phyloP scores from a whole-genome alignment of 1,139 yeast genomes.

The Trichomonascaceae sp. region DNA sequence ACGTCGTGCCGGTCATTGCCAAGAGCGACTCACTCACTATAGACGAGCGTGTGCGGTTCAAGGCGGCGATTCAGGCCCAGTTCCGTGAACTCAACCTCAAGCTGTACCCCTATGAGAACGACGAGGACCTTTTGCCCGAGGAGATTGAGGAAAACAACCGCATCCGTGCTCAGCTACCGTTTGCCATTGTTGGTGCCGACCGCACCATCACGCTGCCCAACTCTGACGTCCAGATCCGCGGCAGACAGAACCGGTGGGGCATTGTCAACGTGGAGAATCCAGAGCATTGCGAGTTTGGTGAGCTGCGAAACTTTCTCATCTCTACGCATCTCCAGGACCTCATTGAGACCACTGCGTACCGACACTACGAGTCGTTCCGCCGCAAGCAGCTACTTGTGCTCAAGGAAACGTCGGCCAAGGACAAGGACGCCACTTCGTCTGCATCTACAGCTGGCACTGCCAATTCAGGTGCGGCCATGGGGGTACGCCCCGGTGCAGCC shows the following conservation, averaged over 20 bases:
- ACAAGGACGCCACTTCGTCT: constrained; percentile 1
- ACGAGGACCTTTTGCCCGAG: constrained; percentile 52
- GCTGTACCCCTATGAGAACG: constrained; percentile 73
- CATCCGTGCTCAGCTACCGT: constrained; percentile 58
- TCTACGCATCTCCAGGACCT: constrained; percentile 93
- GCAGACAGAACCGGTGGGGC: constrained; percentile 92
- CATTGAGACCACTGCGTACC: constrained; percentile 79
- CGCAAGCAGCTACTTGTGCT: constrained; percentile 86
- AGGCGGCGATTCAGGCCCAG: constrained; percentile 59
- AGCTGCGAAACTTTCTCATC: constrained; percentile 83
- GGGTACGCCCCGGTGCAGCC: not conserved
- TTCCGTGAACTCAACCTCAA: constrained; percentile 61
- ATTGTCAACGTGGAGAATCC: constrained; percentile 78
- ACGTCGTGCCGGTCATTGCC: constrained; percentile 92
- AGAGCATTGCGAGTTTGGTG: constrained; percentile 88
- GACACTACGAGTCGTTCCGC: constrained; percentile 89
- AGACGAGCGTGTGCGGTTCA: constrained; percentile 69
- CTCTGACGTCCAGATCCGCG: constrained; percentile 64
- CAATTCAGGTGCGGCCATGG: not conserved
- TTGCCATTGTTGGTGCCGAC: constrained; percentile 93
- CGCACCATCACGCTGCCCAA: constrained; percentile 45
- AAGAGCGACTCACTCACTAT: constrained; percentile 82
- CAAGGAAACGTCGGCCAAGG: constrained; percentile 59
- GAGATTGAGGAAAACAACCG: constrained; percentile 27
- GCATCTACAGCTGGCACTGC: constrained; percentile 1